phyloP scores from a whole-genome alignment of 805 yeast genomes.

The Candida hungchunana region DNA sequence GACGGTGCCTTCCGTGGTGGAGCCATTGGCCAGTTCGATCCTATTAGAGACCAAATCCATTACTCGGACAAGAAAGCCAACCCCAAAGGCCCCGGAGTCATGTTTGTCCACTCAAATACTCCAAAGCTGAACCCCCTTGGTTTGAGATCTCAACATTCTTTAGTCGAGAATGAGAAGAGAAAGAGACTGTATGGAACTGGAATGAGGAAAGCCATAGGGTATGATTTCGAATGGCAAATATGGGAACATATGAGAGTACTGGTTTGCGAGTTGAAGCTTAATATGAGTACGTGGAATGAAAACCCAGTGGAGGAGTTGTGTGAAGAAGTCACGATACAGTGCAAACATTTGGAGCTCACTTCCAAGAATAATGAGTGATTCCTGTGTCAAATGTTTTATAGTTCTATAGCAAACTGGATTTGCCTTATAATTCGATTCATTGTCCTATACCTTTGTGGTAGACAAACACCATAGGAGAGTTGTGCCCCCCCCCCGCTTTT shows the following conservation, averaged over 20 bases:
- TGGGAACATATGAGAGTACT: constrained; percentile 50
- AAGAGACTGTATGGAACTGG: constrained; percentile 11
- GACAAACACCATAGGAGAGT: too few species aligned
- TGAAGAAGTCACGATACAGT: constrained; percentile 7
- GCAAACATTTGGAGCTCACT: constrained; percentile 3
- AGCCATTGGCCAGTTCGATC: constrained; percentile 73
- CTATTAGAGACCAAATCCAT: constrained; percentile 45
- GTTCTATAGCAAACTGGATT: too few species aligned
- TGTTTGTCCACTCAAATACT: constrained; percentile 28
- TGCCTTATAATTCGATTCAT: too few species aligned
- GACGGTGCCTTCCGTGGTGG: constrained; percentile 46
- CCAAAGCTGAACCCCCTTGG: constrained; percentile 30
- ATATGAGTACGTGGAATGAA: constrained; percentile 36
- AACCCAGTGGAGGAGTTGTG: constrained; percentile 10
- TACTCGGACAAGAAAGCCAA: constrained; percentile 9
- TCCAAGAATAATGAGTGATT: constrained; percentile 3
- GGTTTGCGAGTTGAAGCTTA: constrained; percentile 41
- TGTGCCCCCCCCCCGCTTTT: too few species aligned
- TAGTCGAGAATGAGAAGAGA: constrained; percentile 6
- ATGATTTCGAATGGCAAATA: constrained; percentile 47
- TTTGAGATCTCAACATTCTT: constrained; percentile 7
- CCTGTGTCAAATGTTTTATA: too few species aligned
- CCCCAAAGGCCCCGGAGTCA: constrained; percentile 4
- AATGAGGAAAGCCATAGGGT: constrained; percentile 36
- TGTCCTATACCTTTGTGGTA: too few species aligned